These are phyloP conservation scores for Saccharomycopsis fodiens DNA, from an alignment of 805 yeast genomes.

Conservation along the genomic window DNA sequence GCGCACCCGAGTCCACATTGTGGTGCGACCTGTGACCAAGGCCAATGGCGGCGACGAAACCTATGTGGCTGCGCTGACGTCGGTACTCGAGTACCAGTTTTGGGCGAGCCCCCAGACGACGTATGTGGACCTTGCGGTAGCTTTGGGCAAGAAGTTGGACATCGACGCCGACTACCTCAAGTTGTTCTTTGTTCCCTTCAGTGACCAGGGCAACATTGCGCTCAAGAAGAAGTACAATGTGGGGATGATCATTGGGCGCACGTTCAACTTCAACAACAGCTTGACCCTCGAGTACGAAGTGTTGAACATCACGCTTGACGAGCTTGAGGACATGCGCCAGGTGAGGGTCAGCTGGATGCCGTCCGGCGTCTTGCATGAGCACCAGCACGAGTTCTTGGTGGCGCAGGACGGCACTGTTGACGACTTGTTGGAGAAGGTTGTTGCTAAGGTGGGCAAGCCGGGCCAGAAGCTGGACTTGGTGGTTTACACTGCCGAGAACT, in stretches of 20 bases:
- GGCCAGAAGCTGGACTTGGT: conserved; percentile 23
- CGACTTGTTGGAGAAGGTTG: conserved; percentile 48
- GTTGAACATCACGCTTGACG: conserved; percentile 64
- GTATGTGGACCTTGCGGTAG: conserved; percentile 53
- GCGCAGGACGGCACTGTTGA: conserved; percentile 50
- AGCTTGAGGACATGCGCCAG: conserved; percentile 67
- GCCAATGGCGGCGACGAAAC: conserved; percentile 31
- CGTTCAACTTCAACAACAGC: conserved; percentile 26
- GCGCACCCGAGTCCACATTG: conserved; percentile 52
- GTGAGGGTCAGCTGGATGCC: conserved; percentile 67
- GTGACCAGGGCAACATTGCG: conserved; percentile 51
- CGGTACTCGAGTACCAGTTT: conserved; percentile 33
- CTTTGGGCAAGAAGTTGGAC: conserved; percentile 46
- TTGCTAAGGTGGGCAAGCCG: conserved; percentile 29
- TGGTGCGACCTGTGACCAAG: conserved; percentile 38
- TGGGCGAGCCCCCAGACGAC: conserved; percentile 61
- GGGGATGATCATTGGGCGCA: conserved; percentile 30
- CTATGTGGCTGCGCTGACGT: conserved; percentile 15
- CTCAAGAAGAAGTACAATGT: conserved; percentile 29
- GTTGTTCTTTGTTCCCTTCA: conserved; percentile 46
- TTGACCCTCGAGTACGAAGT: conserved; percentile 66
- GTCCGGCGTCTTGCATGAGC: conserved; percentile 63
- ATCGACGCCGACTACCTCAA: conserved; percentile 57
- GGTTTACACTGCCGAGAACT: neutral
- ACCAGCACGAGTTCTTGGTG: conserved; percentile 60